phyloP scores from a whole-genome alignment of 2,329 filamentous ascomycete species.

The Claviceps sp. region DNA sequence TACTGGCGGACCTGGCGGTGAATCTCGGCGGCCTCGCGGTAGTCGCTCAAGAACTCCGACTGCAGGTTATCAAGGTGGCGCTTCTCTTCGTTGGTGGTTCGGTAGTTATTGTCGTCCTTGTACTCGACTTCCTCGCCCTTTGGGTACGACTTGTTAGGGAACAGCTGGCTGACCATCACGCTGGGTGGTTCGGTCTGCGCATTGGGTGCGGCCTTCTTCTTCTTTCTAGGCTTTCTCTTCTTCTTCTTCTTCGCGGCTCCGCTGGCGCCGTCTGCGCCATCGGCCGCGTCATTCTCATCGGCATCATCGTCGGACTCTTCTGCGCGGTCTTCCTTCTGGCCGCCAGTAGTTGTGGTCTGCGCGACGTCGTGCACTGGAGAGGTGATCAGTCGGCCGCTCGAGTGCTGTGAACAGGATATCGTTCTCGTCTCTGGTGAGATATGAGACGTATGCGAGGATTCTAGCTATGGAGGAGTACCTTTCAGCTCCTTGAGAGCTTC shows the following conservation, averaged over 20 bases:
- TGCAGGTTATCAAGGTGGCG: constrained; percentile 71
- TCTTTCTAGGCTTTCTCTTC: constrained; percentile 78
- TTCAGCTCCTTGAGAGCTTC: constrained; percentile 32
- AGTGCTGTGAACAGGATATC: not conserved
- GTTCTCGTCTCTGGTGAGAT: not conserved
- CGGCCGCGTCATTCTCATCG: constrained; percentile 26
- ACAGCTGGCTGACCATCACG: constrained; percentile 57
- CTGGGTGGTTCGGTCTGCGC: constrained; percentile 62
- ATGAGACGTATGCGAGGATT: not conserved
- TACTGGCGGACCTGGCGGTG: constrained; percentile 78
- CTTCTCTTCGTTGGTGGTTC: constrained; percentile 75
- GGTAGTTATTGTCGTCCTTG: constrained; percentile 59
- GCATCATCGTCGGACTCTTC: constrained; percentile 42
- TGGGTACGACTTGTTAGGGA: constrained; percentile 59
- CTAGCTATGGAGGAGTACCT: constrained; percentile 15
- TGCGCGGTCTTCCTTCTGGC: constrained; percentile 27
- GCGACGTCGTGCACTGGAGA: constrained; percentile 26
- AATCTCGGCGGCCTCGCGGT: constrained; percentile 75
- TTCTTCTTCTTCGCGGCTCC: constrained; percentile 33
- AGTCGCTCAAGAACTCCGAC: constrained; percentile 67
- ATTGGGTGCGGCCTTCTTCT: constrained; percentile 58
- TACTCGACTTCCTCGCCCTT: constrained; percentile 70
- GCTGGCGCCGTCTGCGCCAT: constrained; percentile 24
- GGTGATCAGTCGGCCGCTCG: not conserved
- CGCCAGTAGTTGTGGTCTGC: constrained; percentile 24